These are phyloP conservation scores for Penicillium pancosmium DNA, from an alignment of 495 filamentous ascomycete species.

Conservation along the genomic window DNA sequence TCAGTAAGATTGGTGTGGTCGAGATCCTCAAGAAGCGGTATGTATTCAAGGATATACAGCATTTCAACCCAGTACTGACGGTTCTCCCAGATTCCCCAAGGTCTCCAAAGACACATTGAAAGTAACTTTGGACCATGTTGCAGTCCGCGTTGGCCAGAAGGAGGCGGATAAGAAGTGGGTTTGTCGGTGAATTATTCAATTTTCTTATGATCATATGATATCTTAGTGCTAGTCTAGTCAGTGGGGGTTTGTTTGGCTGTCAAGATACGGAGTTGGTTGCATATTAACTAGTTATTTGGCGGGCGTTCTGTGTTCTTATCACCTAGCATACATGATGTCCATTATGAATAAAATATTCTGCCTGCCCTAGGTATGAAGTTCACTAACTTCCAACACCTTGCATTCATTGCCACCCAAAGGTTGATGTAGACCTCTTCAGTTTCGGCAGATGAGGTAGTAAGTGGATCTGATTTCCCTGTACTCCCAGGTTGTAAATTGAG, in stretches of 20 bases:
- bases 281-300: not conserved
- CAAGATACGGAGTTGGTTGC: not conserved
- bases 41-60: conserved; percentile 11
- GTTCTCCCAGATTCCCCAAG: conserved; percentile 61
- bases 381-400: too few relatives aligned
- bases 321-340: not conserved
- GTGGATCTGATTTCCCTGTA: too few relatives aligned
- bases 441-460: too few relatives aligned
- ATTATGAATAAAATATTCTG: not conserved
- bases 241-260: not conserved
- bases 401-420: too few relatives aligned
- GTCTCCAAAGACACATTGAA: conserved; percentile 71
- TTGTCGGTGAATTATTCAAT: conserved; percentile 26
- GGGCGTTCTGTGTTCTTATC: not conserved
- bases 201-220: not conserved
- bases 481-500: too few relatives aligned
- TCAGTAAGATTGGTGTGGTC: conserved; percentile 74
- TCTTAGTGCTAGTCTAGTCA: not conserved
- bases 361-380: too few relatives aligned
- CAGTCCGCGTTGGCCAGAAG: conserved; percentile 65
- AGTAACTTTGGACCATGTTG: conserved; percentile 69
- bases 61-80: conserved; percentile 7
- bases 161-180: conserved; percentile 68
- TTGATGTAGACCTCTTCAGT: too few relatives aligned
- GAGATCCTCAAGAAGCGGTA: conserved; percentile 73